Conservation (phyloP, 164 flowering plant species). For the Echeveria elegans region DNA sequence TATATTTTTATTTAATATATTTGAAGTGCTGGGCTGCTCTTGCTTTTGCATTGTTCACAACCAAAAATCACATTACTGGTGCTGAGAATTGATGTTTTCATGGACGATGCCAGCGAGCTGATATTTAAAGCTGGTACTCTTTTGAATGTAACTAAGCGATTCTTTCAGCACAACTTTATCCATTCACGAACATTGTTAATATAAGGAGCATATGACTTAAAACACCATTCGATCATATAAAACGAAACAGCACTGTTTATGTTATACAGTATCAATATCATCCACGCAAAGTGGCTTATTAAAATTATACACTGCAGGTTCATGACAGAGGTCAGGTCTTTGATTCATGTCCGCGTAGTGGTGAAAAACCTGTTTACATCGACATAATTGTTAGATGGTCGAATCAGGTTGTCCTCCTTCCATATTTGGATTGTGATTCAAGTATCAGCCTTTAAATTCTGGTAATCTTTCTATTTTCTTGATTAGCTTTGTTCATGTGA, state of each 20-base stretch:
- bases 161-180: no score
- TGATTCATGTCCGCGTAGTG: constrained; percentile 45
- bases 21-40: neutral
- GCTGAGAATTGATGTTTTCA: no score
- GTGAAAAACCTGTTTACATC: constrained; percentile 34
- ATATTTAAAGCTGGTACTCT: neutral
- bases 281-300: neutral
- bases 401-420: constrained; percentile 43
- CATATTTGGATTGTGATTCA: constrained; percentile 44
- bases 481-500: neutral
- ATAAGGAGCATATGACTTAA: neutral
- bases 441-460: constrained; percentile 47
- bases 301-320: constrained; percentile 36
- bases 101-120: neutral
- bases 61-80: neutral
- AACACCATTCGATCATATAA: neutral
- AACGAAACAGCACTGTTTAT: neutral
- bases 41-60: neutral
- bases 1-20: neutral
- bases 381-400: constrained; percentile 77
- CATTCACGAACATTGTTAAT: neutral
- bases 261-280: neutral
- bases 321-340: constrained; percentile 96
- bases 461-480: constrained; percentile 32
- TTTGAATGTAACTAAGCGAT: neutral